A percentile compares a stretch with the other conserved stretches of the same genome.
These are phyloP conservation scores for Nakazawaea populi DNA, from an alignment of 805 yeast genomes.

Conservation along the genomic window DNA sequence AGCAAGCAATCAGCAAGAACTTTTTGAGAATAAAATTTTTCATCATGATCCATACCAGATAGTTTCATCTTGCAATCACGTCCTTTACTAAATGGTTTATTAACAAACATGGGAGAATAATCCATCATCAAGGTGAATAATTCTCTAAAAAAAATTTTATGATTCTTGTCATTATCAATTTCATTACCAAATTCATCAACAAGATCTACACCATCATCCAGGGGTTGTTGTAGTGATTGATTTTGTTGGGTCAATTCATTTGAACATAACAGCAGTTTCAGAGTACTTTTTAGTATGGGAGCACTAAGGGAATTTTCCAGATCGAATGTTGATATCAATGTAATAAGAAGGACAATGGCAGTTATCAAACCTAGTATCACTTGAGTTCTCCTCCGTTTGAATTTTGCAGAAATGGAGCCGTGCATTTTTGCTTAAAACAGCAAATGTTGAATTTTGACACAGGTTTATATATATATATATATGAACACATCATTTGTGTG, in stretches of 20 bases:
- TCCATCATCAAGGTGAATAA: neutral
- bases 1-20: neutral
- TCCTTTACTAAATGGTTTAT: neutral
- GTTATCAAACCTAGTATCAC: no score
- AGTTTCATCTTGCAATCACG: neutral
- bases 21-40: neutral
- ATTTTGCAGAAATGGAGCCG: no score
- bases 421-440: no score
- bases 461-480: no score
- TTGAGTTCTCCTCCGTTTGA: no score
- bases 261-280: neutral
- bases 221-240: no score
- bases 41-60: neutral
- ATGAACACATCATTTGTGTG: no score
- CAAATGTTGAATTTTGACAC: no score
- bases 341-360: no score
- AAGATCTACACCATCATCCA: neutral
- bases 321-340: no score
- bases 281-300: neutral
- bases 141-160: neutral
- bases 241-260: no score
- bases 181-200: neutral
- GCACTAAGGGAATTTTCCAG: no score
- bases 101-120: neutral
- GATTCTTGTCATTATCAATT: neutral